Percentiles rank a stretch among this genome's conserved stretches.
Evolutionary conservation across 257 asterid genomes (phyloP).

Genomic region (Petrea volubilis): DNA sequence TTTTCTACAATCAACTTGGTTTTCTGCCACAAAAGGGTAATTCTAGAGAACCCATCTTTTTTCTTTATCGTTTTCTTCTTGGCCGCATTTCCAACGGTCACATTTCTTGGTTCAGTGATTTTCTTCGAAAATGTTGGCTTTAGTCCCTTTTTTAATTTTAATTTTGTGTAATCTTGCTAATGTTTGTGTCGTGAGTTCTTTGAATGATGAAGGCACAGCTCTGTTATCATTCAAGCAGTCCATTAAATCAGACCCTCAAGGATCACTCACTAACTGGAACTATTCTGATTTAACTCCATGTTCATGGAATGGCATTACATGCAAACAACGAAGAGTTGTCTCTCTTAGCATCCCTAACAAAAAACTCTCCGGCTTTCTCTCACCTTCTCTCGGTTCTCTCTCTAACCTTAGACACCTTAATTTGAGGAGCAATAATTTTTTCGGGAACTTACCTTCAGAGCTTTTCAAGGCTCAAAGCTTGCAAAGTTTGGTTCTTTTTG

Average conservation of each 20-base stretch:
- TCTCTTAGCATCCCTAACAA: constrained; percentile 73
- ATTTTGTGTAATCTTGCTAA: constrained; percentile 21
- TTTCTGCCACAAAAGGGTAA: constrained; percentile 34
- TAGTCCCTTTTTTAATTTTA: constrained; percentile 31
- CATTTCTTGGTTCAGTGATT: constrained; percentile 19
- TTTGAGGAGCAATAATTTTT: constrained; percentile 62
- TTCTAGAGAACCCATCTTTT: constrained; percentile 18
- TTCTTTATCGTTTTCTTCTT: neutral
- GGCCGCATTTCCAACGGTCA: constrained; percentile 35
- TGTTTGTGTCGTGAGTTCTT: constrained; percentile 41
- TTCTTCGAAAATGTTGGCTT: constrained; percentile 46
- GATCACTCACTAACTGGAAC: constrained; percentile 75
- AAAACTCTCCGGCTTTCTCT: constrained; percentile 66
- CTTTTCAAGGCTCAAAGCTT: constrained; percentile 54
- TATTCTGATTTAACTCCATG: constrained; percentile 76
- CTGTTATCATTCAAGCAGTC: constrained; percentile 72
- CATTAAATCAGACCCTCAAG: constrained; percentile 69
- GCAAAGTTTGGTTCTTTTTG: constrained; percentile 87
- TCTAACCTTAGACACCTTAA: constrained; percentile 77
- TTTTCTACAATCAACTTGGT: constrained; percentile 18
- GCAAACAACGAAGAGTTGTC: constrained; percentile 70
- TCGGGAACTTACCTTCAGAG: constrained; percentile 61
- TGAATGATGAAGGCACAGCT: constrained; percentile 75
- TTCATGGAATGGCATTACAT: constrained; percentile 88
- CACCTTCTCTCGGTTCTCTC: constrained; percentile 78